These are phyloP conservation scores for Neurospora sp. DNA, from an alignment of 2,329 filamentous ascomycete genomes.

Conservation along the genomic window DNA sequence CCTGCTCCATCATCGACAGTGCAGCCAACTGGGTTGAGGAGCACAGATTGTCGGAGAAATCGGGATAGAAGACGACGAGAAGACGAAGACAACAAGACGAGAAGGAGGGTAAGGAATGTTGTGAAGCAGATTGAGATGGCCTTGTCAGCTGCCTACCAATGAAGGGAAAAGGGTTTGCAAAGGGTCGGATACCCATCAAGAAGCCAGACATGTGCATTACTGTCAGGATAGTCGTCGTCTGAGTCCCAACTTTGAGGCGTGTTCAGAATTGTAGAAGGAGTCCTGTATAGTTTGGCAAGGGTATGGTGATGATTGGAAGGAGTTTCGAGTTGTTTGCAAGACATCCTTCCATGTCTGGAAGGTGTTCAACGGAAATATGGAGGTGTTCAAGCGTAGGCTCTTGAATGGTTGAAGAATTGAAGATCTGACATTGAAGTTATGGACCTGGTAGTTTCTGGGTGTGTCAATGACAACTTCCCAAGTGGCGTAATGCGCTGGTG, in stretches of 20 bases:
- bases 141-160: background rate
- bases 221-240: background rate
- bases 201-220: background rate
- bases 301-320: background rate
- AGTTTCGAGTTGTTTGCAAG: background rate
- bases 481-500: no score
- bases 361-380: background rate
- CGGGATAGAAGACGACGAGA: background rate
- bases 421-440: no score
- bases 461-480: no score
- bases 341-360: background rate
- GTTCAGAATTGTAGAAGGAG: background rate
- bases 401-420: no score
- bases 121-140: background rate
- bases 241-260: background rate
- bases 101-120: background rate
- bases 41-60: background rate
- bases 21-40: background rate
- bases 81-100: background rate
- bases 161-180: background rate
- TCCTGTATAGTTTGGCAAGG: background rate
- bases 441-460: no score
- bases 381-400: background rate
- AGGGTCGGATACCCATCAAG: background rate
- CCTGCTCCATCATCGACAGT: background rate